These are phyloP conservation scores for Solanum virginianum DNA, from an alignment of 257 asterid species.

Conservation along the genomic window DNA sequence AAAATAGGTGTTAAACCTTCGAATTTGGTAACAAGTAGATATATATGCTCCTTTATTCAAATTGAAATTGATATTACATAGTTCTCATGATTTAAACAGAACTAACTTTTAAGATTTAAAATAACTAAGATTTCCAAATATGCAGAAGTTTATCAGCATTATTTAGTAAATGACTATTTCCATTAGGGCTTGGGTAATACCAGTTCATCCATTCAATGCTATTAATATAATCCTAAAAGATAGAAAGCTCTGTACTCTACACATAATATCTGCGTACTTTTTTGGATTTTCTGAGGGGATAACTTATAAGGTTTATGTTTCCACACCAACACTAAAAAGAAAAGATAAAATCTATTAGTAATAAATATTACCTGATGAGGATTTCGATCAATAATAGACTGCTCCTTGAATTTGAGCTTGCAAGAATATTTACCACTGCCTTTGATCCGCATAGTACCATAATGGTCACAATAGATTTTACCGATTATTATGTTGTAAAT, in stretches of 20 bases:
- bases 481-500: constrained; percentile 93
- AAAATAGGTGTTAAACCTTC: neutral
- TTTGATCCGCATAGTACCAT: constrained; percentile 94
- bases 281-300: neutral
- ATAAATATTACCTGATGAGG: constrained; percentile 78
- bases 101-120: neutral
- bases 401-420: constrained; percentile 98
- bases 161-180: neutral
- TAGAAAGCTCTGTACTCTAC: neutral
- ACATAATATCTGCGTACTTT: neutral
- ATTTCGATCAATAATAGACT: constrained; percentile 93
- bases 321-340: neutral
- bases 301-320: neutral
- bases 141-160: neutral
- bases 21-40: neutral
- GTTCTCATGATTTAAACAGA: neutral
- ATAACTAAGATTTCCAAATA: neutral
- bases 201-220: neutral
- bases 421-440: constrained; percentile 93
- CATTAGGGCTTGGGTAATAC: neutral
- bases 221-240: neutral
- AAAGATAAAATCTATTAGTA: neutral
- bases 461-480: constrained; percentile 90
- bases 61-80: neutral
- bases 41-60: neutral